These are phyloP conservation scores for Liquidambar formosana DNA, from an alignment of 164 flowering plant species.

Conservation along the genomic window DNA sequence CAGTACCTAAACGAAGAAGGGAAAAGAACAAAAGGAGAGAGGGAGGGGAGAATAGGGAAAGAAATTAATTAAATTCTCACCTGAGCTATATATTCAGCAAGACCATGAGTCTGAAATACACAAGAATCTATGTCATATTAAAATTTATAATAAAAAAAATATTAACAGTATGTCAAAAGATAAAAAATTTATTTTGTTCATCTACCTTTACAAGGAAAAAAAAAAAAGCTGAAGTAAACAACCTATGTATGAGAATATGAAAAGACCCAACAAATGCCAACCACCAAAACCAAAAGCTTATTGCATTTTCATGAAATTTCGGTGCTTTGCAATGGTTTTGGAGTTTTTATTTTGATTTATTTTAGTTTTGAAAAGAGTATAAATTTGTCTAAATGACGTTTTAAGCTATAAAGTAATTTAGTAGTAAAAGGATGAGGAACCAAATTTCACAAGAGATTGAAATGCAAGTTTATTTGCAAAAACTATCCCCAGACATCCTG, in stretches of 20 bases:
- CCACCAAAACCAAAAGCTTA: background rate
- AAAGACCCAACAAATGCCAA: background rate
- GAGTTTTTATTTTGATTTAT: too few species aligned
- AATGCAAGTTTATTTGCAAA: background rate
- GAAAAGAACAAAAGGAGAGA: background rate
- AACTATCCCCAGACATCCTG: background rate
- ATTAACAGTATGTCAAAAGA: background rate
- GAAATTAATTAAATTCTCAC: constrained; percentile 51
- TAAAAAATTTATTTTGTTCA: background rate
- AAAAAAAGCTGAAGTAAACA: constrained; percentile 15
- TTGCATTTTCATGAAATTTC: background rate
- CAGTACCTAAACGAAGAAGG: background rate
- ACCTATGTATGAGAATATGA: background rate
- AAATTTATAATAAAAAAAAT: too few species aligned
- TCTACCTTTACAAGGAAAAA: background rate
- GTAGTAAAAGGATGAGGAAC: background rate
- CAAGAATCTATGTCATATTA: constrained; percentile 10
- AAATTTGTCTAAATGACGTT: background rate
- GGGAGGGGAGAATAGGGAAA: too few species aligned
- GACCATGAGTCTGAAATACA: constrained; percentile 78
- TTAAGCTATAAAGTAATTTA: background rate
- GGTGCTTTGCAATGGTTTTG: background rate
- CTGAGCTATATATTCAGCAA: constrained; percentile 95
- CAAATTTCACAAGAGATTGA: background rate
- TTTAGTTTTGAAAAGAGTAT: background rate